Base-by-base conservation (phyloP, 2,329 filamentous ascomycete genomes). In the Colletotrichum orbiculare region DNA sequence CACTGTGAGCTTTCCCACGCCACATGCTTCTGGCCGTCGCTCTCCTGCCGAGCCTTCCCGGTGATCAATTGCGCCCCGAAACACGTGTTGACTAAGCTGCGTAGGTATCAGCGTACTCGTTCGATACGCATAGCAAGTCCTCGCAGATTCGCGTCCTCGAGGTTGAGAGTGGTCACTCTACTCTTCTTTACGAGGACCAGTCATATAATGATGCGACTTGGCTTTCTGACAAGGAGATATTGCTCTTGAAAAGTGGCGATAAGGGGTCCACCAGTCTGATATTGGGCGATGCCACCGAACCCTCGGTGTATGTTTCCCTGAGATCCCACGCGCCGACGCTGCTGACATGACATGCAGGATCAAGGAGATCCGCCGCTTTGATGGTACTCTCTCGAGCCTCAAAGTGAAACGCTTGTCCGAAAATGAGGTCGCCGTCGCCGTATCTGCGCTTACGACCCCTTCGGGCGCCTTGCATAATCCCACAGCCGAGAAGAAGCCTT, bases 41-140 rank as follows among this genome's bases (percentile, higher is more conserved):
- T 4, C 25, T 25, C 25, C 25, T 4, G 33, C 12, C 4, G 38
- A 10, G 39, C 48, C 4, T 38, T 3, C 2, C 43, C 11, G 8
- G 9, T 15, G 5, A 46, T 58, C 37, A 39, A 47, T 41, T 15
- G 34, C 38, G 47, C 25, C 11, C 33, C 34, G 38, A 46, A 37
- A 35, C 54, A 17, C 12, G 13, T 4, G 17, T 45, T 66, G 54
- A 68, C 56, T 7, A 6, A 9, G 35, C 57, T 74, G 89, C 75
- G 82, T 74, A 89, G 76, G 82, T 89, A 13, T 92, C 91, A 0
- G 88, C 89, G 2, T 97, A 97, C 76, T 94, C 89, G 6, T 97
- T 97, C 76, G 83, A 91, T 43, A 84, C 87, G 0, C 93, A 96
- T 74, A 83, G 83, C 50, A 91, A 90, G 73, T 86, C 84, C 6